Evolutionary conservation across 768 basidiomycete genomes (phyloP).

Genomic region (Asterophora parasitica): DNA sequence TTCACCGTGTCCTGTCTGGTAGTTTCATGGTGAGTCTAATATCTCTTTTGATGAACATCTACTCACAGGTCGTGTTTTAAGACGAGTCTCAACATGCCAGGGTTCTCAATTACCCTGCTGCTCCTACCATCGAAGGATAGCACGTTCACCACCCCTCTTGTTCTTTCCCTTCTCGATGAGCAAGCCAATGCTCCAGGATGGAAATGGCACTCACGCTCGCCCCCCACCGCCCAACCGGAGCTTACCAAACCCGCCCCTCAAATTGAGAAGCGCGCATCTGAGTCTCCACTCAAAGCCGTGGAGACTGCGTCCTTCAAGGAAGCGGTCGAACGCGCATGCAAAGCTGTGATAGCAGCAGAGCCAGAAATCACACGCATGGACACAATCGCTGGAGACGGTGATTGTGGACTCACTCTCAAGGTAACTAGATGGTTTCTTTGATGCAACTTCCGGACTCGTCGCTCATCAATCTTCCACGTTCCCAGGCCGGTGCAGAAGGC

Average conservation of each 20-base stretch:
- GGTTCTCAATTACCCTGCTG: conserved; percentile 81
- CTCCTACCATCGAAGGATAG: conserved; percentile 56
- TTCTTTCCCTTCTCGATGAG: conserved; percentile 71
- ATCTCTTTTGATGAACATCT: background rate
- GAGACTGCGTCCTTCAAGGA: conserved; percentile 48
- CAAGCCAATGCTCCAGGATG: conserved; percentile 72
- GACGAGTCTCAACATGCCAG: conserved; percentile 93
- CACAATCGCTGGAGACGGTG: conserved; percentile 87
- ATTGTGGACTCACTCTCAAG: conserved; percentile 52
- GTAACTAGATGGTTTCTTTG: conserved; percentile 18
- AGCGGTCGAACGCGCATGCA: conserved; percentile 55
- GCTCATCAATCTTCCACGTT: background rate
- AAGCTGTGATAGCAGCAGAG: conserved; percentile 70
- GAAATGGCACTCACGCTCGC: conserved; percentile 63
- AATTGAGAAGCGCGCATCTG: conserved; percentile 5
- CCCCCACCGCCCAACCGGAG: conserved; percentile 28
- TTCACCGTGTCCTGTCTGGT: conserved; percentile 66
- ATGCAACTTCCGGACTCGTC: background rate
- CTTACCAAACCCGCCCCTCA: conserved; percentile 12
- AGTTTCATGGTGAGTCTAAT: conserved; percentile 69
- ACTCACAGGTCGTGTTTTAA: conserved; percentile 18
- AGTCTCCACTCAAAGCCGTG: conserved; percentile 21
- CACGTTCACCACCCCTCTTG: conserved; percentile 30
- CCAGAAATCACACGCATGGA: conserved; percentile 91
- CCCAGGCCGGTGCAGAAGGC: conserved; percentile 68